A percentile compares a stretch with the other conserved stretches of the same genome.
These are phyloP conservation scores for Trichophyton schoenleinii DNA, from an alignment of 2,329 filamentous ascomycete species.

Conservation along the genomic window DNA sequence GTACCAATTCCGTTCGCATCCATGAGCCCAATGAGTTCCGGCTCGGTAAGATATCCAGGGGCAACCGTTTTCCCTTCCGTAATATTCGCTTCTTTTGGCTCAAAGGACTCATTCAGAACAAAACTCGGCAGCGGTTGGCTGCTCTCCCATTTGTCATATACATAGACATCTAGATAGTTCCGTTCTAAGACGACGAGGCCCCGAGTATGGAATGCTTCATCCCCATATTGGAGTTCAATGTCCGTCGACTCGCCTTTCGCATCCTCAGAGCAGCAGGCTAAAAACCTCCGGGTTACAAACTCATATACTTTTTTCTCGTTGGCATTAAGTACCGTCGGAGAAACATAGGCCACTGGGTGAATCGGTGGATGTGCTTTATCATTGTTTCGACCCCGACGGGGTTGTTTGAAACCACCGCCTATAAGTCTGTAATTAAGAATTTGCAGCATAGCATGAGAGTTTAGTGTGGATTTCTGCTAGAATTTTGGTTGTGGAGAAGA, in stretches of 20 bases:
- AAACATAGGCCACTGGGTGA: conserved; percentile 80
- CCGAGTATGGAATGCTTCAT: conserved; percentile 68
- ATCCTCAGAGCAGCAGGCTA: conserved; percentile 92
- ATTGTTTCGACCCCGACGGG: conserved; percentile 73
- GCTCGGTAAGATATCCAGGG: conserved; percentile 81
- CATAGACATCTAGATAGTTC: conserved; percentile 91
- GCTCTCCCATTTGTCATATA: conserved; percentile 93
- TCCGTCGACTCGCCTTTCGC: conserved; percentile 77
- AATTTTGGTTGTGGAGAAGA: background rate
- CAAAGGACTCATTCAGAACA: conserved; percentile 64
- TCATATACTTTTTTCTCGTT: conserved; percentile 74
- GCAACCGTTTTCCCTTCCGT: conserved; percentile 79
- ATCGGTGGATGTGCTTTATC: conserved; percentile 97
- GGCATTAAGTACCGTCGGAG: conserved; percentile 46
- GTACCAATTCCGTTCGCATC: conserved; percentile 97
- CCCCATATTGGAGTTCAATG: conserved; percentile 70
- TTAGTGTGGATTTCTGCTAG: background rate
- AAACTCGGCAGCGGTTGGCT: conserved; percentile 72
- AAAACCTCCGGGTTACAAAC: conserved; percentile 79
- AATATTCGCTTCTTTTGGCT: conserved; percentile 79
- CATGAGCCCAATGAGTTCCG: conserved; percentile 91
- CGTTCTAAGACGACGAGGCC: conserved; percentile 74
- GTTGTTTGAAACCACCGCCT: conserved; percentile 65
- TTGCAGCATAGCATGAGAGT: background rate
- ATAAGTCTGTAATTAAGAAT: conserved; percentile 39